These are phyloP conservation scores for Nasturtium officinale DNA, from an alignment of 345 rosid species.

Conservation along the genomic window DNA sequence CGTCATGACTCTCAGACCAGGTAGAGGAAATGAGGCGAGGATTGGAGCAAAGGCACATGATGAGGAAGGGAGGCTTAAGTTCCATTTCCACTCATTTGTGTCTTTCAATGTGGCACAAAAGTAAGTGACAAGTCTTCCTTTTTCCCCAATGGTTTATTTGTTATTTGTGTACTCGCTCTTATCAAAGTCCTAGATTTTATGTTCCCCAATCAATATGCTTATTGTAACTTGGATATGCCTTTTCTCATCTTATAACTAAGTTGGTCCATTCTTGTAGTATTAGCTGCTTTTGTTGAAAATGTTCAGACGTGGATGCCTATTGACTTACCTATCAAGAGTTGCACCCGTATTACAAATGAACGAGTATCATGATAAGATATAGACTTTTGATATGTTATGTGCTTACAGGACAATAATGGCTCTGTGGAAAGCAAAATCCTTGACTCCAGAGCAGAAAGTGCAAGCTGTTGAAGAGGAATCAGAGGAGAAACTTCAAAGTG, in stretches of 20 bases:
- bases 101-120: conserved; percentile 85
- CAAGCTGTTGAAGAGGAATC: conserved; percentile 90
- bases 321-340: conserved; percentile 12
- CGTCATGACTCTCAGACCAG: conserved; percentile 73
- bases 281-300: conserved; percentile 1
- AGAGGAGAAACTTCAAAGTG: conserved; percentile 71
- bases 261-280: conserved; percentile 2
- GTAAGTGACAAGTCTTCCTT: conserved; percentile 48
- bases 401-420: conserved; percentile 89
- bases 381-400: neutral
- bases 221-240: conserved; percentile 1
- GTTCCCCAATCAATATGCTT: conserved; percentile 16
- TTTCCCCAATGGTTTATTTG: conserved; percentile 5
- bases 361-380: neutral
- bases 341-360: neutral
- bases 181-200: conserved; percentile 6
- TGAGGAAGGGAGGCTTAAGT: conserved; percentile 93
- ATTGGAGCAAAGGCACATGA: conserved; percentile 89
- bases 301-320: neutral
- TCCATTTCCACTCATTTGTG: conserved; percentile 92
- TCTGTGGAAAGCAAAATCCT: conserved; percentile 88
- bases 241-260: neutral
- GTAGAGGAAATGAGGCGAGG: conserved; percentile 86
- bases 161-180: neutral
- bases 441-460: conserved; percentile 95